Evolutionary conservation across 192 early-diverging fungal species (phyloP).

Genomic region (Mortierella hygrophila): DNA sequence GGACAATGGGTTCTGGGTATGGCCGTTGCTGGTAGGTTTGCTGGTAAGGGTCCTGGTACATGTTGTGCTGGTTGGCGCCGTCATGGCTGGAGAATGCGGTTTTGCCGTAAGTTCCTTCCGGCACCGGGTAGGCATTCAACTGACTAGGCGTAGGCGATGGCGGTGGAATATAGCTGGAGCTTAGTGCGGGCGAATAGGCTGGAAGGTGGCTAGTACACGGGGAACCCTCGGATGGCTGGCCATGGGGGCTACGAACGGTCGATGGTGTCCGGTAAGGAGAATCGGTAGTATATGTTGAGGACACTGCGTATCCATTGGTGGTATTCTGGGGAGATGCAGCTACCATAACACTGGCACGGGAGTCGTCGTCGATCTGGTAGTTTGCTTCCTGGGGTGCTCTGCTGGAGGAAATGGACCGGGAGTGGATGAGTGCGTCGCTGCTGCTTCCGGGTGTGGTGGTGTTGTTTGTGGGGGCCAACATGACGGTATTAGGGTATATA

Average conservation of each 20-base stretch:
- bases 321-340: not conserved
- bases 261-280: not conserved
- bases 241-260: not conserved
- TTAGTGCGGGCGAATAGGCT: not conserved
- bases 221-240: not conserved
- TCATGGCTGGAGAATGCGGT: no score
- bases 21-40: not conserved
- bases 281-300: not conserved
- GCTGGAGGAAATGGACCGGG: not conserved
- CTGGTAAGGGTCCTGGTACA: not conserved
- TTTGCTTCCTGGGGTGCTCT: not conserved
- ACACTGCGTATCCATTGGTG: no score
- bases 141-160: no score
- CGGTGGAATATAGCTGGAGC: no score
- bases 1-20: not conserved
- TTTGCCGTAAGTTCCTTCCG: not conserved
- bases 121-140: not conserved
- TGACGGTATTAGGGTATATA: not conserved
- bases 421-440: not conserved
- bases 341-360: not conserved
- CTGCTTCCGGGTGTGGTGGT: not conserved
- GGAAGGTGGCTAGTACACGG: not conserved
- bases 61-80: not conserved
- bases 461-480: not conserved
- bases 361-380: not conserved